Base-by-base conservation (phyloP, 257 asterid species). In the Nicotiana benthamiana region DNA sequence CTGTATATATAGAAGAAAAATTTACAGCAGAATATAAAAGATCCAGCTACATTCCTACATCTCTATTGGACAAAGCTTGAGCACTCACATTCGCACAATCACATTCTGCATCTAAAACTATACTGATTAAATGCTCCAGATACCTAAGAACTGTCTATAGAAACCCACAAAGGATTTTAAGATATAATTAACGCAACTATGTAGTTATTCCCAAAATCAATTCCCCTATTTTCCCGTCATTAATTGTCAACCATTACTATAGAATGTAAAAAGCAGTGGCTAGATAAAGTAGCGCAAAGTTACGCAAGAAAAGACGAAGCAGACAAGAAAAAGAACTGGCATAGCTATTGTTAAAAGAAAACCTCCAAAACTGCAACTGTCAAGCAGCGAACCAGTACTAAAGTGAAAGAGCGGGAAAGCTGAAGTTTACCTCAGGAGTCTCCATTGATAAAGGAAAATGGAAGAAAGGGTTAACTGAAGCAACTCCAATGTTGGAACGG, bases 381-480 rank as follows among this genome's bases (percentile, higher is more conserved):
- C 61, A 18, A 8, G 61, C 61, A 54, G 61, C 61, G 24, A 40
- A 40, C 46, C 46, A 40, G 2, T 40, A 9, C 61, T 17, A 17
- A 62, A 81, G 54, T 22, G 32, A 32, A 5, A 48, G 80, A 60
- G 16, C 10, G 2, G 53, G 10, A 36, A 22, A 77, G 59, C 64
- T 12, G 18, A 78, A 68, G n/a, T 17, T 62, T 34, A 82, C 85
- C 82, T 82, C 22, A 68, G 51, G 66, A 67, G 63, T 36, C 12
- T 70, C 85, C 85, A 82, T 82, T 26, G 20, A 22, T 13, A 32
- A 26, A 78, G 66, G 10, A 54, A 57, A 77, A 77, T 57, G 63
- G 34, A 61, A 53, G 32, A 13, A 3, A 36, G 18, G 0, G 66
- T 62, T n/a, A 24, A 30, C 43, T 6, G 16, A 59, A 59, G 16